These are phyloP conservation scores for Colletotrichum salicis DNA, from an alignment of 2,329 filamentous ascomycete genomes.

Conservation along the genomic window DNA sequence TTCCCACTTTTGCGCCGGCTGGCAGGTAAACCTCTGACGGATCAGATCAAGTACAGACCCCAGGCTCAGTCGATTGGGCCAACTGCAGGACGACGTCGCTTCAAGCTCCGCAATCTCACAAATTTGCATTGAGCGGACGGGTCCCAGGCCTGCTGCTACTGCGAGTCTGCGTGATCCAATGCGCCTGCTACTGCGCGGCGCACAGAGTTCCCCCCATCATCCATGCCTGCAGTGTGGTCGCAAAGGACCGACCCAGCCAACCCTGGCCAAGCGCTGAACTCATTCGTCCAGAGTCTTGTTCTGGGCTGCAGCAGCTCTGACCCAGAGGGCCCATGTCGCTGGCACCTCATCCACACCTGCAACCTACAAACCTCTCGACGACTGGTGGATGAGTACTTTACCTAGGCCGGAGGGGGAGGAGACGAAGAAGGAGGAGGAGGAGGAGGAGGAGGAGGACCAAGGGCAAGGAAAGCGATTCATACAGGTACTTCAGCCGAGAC, in stretches of 20 bases:
- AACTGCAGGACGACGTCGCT: conserved; percentile 27
- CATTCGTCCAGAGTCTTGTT: conserved; percentile 24
- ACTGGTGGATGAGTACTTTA: conserved; percentile 5
- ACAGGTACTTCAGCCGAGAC: neutral
- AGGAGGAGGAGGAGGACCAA: neutral
- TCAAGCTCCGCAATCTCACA: conserved; percentile 28
- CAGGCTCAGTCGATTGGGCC: conserved; percentile 12
- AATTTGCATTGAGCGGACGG: conserved; percentile 29
- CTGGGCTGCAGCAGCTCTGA: conserved; percentile 34
- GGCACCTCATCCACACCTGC: conserved; percentile 29
- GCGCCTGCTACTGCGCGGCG: conserved; percentile 9
- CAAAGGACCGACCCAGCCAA: conserved; percentile 16
- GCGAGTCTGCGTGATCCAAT: conserved; percentile 11
- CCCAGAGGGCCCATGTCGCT: conserved; percentile 32
- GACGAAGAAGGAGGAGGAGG: neutral
- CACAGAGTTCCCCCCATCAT: neutral
- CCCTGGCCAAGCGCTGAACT: conserved; percentile 21
- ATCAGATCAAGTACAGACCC: conserved; percentile 29
- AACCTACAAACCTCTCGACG: neutral
- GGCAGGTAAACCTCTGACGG: conserved; percentile 15
- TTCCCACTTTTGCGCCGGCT: conserved; percentile 21
- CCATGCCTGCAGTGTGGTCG: conserved; percentile 14
- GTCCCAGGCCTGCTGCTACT: neutral
- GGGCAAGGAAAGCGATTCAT: neutral
- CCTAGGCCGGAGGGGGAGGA: neutral